Base-by-base conservation (phyloP, 1,284 basidiomycete species). In the Apiotrichum sp. region DNA sequence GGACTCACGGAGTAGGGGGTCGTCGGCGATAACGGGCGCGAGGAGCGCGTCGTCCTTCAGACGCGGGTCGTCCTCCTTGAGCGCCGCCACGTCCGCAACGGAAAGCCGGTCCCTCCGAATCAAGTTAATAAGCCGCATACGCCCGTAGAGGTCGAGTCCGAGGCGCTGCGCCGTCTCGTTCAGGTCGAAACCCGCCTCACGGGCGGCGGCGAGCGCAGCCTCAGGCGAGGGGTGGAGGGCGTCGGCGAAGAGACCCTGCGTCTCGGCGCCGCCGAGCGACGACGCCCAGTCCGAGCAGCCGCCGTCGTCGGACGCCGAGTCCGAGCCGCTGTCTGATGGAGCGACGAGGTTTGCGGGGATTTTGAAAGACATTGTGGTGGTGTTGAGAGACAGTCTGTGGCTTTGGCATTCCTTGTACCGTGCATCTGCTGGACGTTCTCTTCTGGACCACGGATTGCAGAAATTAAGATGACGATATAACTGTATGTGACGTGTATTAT, bases 111-210 rank as follows among this genome's bases (percentile, higher is more conserved):
- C 79, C 76, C 84, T 86, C 54, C 92, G 80, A 64, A 95, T 90
- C 71, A 83, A 88, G 74, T 96, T 95, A 71, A 96, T 84, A 52
- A 96, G 75, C 47, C 88, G 83, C 64, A 92, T 86, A 16, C 83
- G 78, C 45, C 83, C 83, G 73, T 91, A 85, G 59, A 86, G 83
- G 70, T 85, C 84, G 45, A 84, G 70, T 0, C 68, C 80, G 29
- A 73, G 55, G 22, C 57, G 59, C 22, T 64, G 57, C 22, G 61
- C 57, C 8, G 61, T 58, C 3, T 60, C 59, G 22, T 56, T 52
- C 7, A 75, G 54, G 52, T 69, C 64, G 47, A 64, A 68, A 32
- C 62, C 53, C 66, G 89, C 81, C 0, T 70, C 79, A 62, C 79
- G 82, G 73, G 93, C 91, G 67, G 89, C 80, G 31, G 76, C 71